Conservation (phyloP, 2,329 filamentous ascomycete genomes). For the Aspergillus ruber region DNA sequence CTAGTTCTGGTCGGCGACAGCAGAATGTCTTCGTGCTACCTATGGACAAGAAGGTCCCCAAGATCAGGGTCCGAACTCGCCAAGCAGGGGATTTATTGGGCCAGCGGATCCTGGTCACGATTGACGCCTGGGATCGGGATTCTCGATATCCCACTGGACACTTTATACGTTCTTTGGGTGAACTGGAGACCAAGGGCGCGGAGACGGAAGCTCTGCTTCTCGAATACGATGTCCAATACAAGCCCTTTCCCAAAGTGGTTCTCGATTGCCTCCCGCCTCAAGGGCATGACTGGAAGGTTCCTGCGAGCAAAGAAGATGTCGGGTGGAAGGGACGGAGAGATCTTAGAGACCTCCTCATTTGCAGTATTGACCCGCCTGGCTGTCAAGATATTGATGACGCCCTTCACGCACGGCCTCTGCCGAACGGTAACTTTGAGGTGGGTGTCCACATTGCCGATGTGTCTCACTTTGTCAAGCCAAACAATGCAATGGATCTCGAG, state of each 20-base stretch:
- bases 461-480: constrained; percentile 97
- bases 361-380: constrained; percentile 92
- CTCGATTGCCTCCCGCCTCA: constrained; percentile 86
- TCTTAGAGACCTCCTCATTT: constrained; percentile 78
- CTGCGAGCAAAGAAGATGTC: constrained; percentile 67
- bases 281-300: constrained; percentile 91
- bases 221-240: constrained; percentile 96
- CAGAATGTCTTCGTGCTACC: constrained; percentile 92
- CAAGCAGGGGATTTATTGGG: constrained; percentile 84
- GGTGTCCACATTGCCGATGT: constrained; percentile 98
- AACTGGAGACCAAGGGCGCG: constrained; percentile 92
- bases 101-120: constrained; percentile 84
- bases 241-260: constrained; percentile 92
- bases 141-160: constrained; percentile 89
- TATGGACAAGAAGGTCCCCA: constrained; percentile 97
- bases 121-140: constrained; percentile 92
- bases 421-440: constrained; percentile 92
- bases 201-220: constrained; percentile 92
- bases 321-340: constrained; percentile 84
- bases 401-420: constrained; percentile 73
- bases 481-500: constrained; percentile 94
- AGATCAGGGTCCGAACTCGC: constrained; percentile 85
- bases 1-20: constrained; percentile 72
- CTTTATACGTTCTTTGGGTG: constrained; percentile 85
- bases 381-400: constrained; percentile 99